Evolutionary conservation across 345 rosid genomes (phyloP).

Genomic region (Rhodamnia argentea): DNA sequence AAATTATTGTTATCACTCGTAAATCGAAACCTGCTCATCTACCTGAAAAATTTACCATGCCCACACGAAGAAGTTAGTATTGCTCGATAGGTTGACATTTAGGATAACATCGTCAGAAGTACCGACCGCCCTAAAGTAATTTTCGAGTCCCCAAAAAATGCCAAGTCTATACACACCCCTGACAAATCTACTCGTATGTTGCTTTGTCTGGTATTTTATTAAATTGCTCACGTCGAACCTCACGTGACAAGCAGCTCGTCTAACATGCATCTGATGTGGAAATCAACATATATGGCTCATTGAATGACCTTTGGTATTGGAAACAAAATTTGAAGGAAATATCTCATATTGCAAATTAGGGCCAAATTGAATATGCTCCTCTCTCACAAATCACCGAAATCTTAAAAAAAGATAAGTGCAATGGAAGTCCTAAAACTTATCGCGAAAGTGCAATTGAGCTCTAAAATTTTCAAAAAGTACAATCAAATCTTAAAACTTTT

Average conservation of each 20-base stretch:
- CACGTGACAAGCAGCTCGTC: neutral
- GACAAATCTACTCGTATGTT: too few species aligned
- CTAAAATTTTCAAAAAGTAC: too few species aligned
- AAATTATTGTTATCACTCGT: too few species aligned
- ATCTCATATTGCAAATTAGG: neutral
- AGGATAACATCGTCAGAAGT: neutral
- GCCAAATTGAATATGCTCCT: neutral
- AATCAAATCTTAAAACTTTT: too few species aligned
- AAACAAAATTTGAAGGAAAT: neutral
- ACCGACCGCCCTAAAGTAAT: too few species aligned
- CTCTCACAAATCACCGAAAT: too few species aligned
- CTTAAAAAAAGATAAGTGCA: too few species aligned
- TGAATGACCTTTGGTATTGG: neutral
- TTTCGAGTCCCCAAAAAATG: too few species aligned
- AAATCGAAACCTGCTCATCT: neutral
- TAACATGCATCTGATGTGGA: neutral
- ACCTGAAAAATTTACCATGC: neutral
- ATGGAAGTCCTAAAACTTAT: too few species aligned
- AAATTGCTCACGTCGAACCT: neutral
- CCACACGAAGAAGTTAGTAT: neutral
- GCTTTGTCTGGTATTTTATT: neutral
- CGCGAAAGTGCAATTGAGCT: too few species aligned
- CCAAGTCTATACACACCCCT: too few species aligned
- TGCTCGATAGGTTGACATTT: neutral
- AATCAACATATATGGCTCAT: neutral